phyloP scores from a whole-genome alignment of 352 stramenopile species.

The Pythium scleroteichum region DNA sequence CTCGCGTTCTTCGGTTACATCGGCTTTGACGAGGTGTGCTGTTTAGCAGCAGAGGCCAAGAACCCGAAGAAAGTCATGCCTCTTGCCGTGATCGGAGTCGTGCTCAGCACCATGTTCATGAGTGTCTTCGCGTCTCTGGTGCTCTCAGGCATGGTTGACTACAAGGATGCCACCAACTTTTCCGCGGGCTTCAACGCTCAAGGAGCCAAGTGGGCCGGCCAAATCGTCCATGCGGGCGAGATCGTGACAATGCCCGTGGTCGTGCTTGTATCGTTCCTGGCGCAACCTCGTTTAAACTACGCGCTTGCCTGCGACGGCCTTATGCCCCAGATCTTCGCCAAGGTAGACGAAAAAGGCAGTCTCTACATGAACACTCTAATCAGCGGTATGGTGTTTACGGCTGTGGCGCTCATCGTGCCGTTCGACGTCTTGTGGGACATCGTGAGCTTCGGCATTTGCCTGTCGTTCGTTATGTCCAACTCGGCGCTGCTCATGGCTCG shows the following conservation, averaged over 20 bases:
- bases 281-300: slow-evolving; percentile 92
- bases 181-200: slow-evolving; percentile 41
- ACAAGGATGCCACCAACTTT: slow-evolving; percentile 33
- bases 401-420: slow-evolving; percentile 68
- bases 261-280: slow-evolving; percentile 91
- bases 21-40: slow-evolving; percentile 94
- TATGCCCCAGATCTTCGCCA: slow-evolving; percentile 88
- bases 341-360: slow-evolving; percentile 75
- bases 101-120: slow-evolving; percentile 74
- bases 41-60: slow-evolving; percentile 76
- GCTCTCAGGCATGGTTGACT: slow-evolving; percentile 73
- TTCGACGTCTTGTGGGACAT: slow-evolving; percentile 85
- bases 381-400: slow-evolving; percentile 57
- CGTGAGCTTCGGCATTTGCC: slow-evolving; percentile 82
- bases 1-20: slow-evolving; percentile 94
- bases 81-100: slow-evolving; percentile 72
- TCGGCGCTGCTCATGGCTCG: slow-evolving; percentile 69
- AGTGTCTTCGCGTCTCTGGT: slow-evolving; percentile 74
- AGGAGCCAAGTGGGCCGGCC: slow-evolving; percentile 38
- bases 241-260: slow-evolving; percentile 92
- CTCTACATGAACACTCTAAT: slow-evolving; percentile 80
- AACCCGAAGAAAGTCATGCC: slow-evolving; percentile 79
- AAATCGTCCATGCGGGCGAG: slow-evolving; percentile 58
- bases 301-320: slow-evolving; percentile 91
- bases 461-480: slow-evolving; percentile 90